Evolutionary conservation across 768 basidiomycete species (phyloP).

Genomic region (Rhizopogon roseolus): DNA sequence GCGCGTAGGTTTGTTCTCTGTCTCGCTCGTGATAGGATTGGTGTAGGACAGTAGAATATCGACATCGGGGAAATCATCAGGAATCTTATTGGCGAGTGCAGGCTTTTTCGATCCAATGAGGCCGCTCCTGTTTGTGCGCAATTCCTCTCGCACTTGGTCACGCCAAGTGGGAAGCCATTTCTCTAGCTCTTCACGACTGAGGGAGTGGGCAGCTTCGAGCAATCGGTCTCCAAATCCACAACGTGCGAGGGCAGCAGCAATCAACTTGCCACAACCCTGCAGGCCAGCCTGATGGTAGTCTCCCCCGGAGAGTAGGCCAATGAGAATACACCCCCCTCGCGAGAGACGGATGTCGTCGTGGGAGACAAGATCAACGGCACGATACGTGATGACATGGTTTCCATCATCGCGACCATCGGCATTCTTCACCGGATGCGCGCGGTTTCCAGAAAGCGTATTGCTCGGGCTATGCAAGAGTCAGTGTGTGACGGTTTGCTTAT

Average conservation of each 20-base stretch:
- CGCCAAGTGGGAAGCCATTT: constrained; percentile 63
- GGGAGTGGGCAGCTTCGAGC: constrained; percentile 49
- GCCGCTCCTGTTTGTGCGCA: constrained; percentile 64
- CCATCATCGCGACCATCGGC: constrained; percentile 69
- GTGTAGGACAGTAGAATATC: constrained; percentile 76
- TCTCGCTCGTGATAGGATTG: constrained; percentile 71
- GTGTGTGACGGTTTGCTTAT: neutral
- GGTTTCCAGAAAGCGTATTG: constrained; percentile 69
- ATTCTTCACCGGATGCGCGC: constrained; percentile 56
- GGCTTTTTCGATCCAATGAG: constrained; percentile 60
- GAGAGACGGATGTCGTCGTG: constrained; percentile 48
- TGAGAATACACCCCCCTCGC: constrained; percentile 67
- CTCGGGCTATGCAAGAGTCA: constrained; percentile 45
- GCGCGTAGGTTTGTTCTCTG: constrained; percentile 36
- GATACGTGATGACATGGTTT: constrained; percentile 51
- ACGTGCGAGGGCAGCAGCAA: constrained; percentile 72
- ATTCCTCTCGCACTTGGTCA: constrained; percentile 52
- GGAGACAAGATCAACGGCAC: constrained; percentile 33
- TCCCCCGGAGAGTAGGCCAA: constrained; percentile 83
- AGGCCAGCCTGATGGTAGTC: constrained; percentile 81
- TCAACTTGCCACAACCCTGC: constrained; percentile 61
- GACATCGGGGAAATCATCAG: constrained; percentile 65
- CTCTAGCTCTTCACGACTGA: constrained; percentile 39
- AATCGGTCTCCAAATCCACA: constrained; percentile 78
- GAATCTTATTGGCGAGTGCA: constrained; percentile 58